phyloP scores from a whole-genome alignment of 2,329 filamentous ascomycete genomes.

The Epichloe hybrida region DNA sequence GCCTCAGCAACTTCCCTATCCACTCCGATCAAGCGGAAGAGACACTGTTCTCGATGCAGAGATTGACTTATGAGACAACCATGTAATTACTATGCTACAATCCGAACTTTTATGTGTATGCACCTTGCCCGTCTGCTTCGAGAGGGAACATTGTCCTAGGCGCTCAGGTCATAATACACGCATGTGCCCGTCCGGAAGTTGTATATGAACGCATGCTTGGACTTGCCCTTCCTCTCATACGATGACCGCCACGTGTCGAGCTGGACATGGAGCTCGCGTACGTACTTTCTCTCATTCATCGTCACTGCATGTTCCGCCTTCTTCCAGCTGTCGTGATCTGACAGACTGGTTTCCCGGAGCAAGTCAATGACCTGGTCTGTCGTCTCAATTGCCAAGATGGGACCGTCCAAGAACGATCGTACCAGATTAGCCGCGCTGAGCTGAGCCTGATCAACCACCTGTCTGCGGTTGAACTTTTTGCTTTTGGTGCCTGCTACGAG shows the following conservation, averaged over 20 bases:
- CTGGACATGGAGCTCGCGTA: slow-evolving; percentile 70
- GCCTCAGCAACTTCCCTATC: too few relatives aligned
- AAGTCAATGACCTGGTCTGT: slow-evolving; percentile 70
- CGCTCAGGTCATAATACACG: slow-evolving; percentile 68
- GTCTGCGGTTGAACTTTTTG: slow-evolving; percentile 83
- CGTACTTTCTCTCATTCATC: slow-evolving; percentile 65
- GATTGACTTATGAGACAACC: too few relatives aligned
- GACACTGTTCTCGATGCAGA: too few relatives aligned
- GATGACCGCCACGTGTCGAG: slow-evolving; percentile 48
- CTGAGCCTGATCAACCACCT: slow-evolving; percentile 71
- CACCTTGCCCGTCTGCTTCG: too few relatives aligned
- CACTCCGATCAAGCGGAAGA: too few relatives aligned
- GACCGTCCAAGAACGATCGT: slow-evolving; percentile 59
- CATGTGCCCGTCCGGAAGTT: slow-evolving; percentile 78
- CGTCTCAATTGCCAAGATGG: slow-evolving; percentile 78
- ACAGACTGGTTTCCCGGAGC: slow-evolving; percentile 60
- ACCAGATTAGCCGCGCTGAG: slow-evolving; percentile 46
- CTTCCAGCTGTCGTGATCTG: slow-evolving; percentile 74
- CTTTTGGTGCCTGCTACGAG: slow-evolving; percentile 68
- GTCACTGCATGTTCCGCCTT: slow-evolving; percentile 65
- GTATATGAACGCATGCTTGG: slow-evolving; percentile 72
- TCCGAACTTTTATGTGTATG: not conserved
- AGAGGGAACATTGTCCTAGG: slow-evolving; percentile 12
- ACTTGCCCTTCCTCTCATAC: slow-evolving; percentile 39
- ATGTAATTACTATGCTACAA: too few relatives aligned